Base-by-base conservation (phyloP, 768 basidiomycete species). In the Rhodotorula kratochvilovae region DNA sequence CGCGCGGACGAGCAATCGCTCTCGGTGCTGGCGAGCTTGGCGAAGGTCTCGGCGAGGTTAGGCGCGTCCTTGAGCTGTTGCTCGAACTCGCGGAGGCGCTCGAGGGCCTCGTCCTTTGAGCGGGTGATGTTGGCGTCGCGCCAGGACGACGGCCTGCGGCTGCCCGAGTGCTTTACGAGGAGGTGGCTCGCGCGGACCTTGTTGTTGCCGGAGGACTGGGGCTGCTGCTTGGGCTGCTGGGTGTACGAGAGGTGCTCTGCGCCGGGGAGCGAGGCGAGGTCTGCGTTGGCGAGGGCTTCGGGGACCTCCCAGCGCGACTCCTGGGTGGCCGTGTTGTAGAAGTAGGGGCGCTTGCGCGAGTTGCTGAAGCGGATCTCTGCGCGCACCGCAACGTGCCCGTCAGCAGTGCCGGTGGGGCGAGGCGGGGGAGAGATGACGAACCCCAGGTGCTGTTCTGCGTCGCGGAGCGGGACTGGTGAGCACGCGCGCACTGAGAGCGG, bases 181-280 rank as follows among this genome's bases (percentile, higher is more conserved):
- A 99, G 83, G 83, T 99, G 96, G 78, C 91, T 92, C n/a, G 93
- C 95, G 61, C 92, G 86, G 50, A 96, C 91, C 81, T 90, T 84
- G 39, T 79, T 80, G 29, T 82, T 84, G 10, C 33, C n/a, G 19
- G 48, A 29, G 19, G 54, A 25, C 39, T 36, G n/a, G 19, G 57
- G n/a, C 16, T 7, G 27, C 83, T 77, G 39, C 78, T 79, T 43
- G 71, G 63, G 57, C 58, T 63, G 77, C 29, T 19, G 12, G 29
- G 25, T 1, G 42, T 78, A 79, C 45, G 64, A 80, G 67, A 76
- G 73, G 65, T 70, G 51, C 61, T 74, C 53, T 27, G 61, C 71
- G 58, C 77, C 76, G 31, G 70, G 66, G 48, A 79, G 72, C 25
- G 50, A 33, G 31, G 67, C 27, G 43, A 79, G 57, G 42, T 77